Base-by-base conservation (phyloP, 2,329 filamentous ascomycete species). In the Epichloe hybrida region DNA sequence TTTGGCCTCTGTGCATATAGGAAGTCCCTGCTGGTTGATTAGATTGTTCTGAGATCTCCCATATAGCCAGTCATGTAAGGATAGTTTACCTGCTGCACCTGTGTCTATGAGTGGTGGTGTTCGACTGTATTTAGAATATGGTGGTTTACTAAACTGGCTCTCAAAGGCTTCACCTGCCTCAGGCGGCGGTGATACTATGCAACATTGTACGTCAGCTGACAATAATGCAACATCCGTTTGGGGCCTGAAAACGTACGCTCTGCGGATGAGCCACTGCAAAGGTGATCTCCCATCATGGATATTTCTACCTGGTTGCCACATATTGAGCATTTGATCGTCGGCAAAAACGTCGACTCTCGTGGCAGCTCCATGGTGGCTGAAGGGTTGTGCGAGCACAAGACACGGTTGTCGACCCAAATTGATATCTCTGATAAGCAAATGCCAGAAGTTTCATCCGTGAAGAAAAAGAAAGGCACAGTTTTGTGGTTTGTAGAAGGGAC, bases 311-410 rank as follows among this genome's bases (percentile, higher is more conserved):
- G 80, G 40, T 72, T 67, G 40, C 81, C 79, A 64, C 88, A 95
- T 70, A 76, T 81, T 49, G 88, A 94, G 69, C 88, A 95, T 74
- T 91, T 95, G 69, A 95, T 86, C 23, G 82, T 82, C 62, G 88
- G 87, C 72, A 93, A 73, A 56, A 90, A 80, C 66, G 78, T 76
- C 65, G 80, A 84, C 65, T 81, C 76, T 62, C 81, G 74, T 59
- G 72, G 72, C 55, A 69, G 64, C 43, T 71, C 68, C 74, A 78
- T 77, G 55, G 43, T 44, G 21, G 34, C 38, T 17, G 8, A 41
- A 7, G 34, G 12, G 7, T 41, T 38, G 12, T 5, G 17, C 12
- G 8, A 20, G 2, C 15, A 21, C 44, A 15, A 46, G 46, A 6
- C 27, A 35, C 42, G 23, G 20, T 27, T 27, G 11, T 39, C 46